Evolutionary conservation across 2,329 filamentous ascomycete species (phyloP).

Genomic region (Pseudopithomyces chartarum): DNA sequence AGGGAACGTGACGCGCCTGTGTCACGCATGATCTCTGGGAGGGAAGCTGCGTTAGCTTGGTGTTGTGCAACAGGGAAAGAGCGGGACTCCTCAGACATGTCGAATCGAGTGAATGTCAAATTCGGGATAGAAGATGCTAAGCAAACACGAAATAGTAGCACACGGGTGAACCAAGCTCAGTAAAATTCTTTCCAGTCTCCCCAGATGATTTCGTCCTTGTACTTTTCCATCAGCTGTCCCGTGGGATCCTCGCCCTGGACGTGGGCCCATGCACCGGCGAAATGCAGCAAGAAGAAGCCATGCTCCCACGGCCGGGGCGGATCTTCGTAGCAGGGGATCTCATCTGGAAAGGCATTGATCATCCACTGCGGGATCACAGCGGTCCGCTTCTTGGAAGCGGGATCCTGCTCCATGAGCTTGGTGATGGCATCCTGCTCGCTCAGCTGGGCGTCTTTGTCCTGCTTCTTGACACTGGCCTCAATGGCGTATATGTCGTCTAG

Average conservation of each 20-base stretch:
- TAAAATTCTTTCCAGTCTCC: constrained; percentile 40
- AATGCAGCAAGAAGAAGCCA: constrained; percentile 47
- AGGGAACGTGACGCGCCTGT: too few species aligned
- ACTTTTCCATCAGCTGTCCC: constrained; percentile 46
- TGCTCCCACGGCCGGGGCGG: constrained; percentile 33
- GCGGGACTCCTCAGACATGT: too few species aligned
- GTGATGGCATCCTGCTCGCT: constrained; percentile 48
- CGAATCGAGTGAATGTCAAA: too few species aligned
- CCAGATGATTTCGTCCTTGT: constrained; percentile 39
- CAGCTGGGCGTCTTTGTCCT: constrained; percentile 26
- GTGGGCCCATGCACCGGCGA: constrained; percentile 50
- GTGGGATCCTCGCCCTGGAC: constrained; percentile 46
- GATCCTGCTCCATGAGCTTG: constrained; percentile 36
- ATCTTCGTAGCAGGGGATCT: constrained; percentile 47
- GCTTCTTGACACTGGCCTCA: constrained; percentile 24
- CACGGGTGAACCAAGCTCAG: background rate
- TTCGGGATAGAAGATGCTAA: too few species aligned
- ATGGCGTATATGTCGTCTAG: constrained; percentile 36
- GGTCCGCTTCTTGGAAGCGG: constrained; percentile 22
- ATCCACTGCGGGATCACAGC: constrained; percentile 43
- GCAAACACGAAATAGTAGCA: background rate
- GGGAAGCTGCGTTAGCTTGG: too few species aligned
- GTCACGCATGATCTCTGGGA: too few species aligned
- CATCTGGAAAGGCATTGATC: constrained; percentile 48
- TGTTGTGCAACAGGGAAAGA: too few species aligned